A percentile compares a stretch with the other conserved stretches of the same genome.
These are phyloP conservation scores for Leishmania braziliensis DNA, from an alignment of 208 protist genomes.

Conservation along the genomic window DNA sequence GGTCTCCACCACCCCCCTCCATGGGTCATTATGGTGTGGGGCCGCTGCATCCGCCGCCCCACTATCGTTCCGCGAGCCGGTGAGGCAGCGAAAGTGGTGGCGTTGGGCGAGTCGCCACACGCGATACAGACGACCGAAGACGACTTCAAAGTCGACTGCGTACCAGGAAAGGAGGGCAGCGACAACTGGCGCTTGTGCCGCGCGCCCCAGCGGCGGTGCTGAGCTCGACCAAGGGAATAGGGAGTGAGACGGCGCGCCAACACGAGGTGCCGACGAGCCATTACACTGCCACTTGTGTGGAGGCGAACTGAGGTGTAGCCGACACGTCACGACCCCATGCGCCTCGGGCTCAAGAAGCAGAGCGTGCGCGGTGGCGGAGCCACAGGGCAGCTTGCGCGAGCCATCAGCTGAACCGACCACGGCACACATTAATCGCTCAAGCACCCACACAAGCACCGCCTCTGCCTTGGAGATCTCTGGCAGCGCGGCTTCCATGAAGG, in stretches of 20 bases:
- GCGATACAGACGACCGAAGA: conserved; percentile 11
- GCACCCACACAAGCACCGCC: conserved; percentile 1
- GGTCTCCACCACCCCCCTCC: background rate
- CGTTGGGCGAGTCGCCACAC: conserved; percentile 2
- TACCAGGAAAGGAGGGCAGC: conserved; percentile 22
- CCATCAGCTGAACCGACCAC: background rate
- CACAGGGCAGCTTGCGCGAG: background rate
- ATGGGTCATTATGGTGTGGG: background rate
- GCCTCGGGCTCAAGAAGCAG: conserved; percentile 13
- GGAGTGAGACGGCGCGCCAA: background rate
- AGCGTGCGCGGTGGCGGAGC: background rate
- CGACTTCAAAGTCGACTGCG: conserved; percentile 20
- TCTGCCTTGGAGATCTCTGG: background rate
- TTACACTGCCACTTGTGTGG: background rate
- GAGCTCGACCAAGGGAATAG: background rate
- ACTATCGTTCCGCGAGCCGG: background rate
- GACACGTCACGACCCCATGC: conserved; percentile 20
- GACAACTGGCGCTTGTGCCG: background rate
- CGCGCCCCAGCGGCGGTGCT: background rate
- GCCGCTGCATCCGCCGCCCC: background rate
- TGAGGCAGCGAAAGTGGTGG: background rate
- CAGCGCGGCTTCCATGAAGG: conserved; percentile 4
- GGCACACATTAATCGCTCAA: background rate
- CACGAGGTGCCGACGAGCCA: background rate
- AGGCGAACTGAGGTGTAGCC: conserved; percentile 8